Percentiles rank a stretch among this genome's conserved stretches.
These are phyloP conservation scores for Podospora didyma DNA, from an alignment of 495 filamentous ascomycete species.

Conservation along the genomic window DNA sequence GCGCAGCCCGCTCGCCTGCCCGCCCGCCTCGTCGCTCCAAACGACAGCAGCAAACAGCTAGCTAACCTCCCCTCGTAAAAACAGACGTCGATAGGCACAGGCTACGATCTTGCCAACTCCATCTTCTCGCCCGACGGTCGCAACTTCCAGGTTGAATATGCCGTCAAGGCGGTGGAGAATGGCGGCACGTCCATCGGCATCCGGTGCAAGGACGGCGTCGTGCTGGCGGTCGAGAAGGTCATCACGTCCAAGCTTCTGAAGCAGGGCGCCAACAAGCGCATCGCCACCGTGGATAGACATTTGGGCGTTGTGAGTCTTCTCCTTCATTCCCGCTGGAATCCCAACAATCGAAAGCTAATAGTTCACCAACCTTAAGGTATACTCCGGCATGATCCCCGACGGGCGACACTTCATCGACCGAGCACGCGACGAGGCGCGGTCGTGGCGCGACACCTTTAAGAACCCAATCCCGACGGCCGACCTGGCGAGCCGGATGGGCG, in stretches of 20 bases:
- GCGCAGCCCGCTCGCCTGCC: no score
- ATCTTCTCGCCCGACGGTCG: constrained; percentile 98
- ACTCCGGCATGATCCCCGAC: constrained; percentile 88
- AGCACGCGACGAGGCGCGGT: constrained; percentile 85
- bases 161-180: constrained; percentile 97
- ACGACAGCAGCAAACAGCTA: no score
- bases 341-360: no score
- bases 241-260: constrained; percentile 93
- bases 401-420: constrained; percentile 92
- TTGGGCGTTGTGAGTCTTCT: constrained; percentile 73
- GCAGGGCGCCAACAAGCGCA: constrained; percentile 89
- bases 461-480: constrained; percentile 81
- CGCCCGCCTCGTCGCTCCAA: no score
- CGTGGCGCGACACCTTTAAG: constrained; percentile 87
- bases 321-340: neutral
- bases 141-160: constrained; percentile 99
- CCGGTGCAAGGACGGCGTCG: constrained; percentile 93
- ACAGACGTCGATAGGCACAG: constrained; percentile 95
- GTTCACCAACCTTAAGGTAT: no score
- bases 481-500: constrained; percentile 84
- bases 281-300: constrained; percentile 90
- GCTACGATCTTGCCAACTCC: constrained; percentile 98
- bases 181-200: constrained; percentile 96
- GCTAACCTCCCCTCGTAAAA: neutral
- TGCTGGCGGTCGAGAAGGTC: constrained; percentile 95